phyloP scores from a whole-genome alignment of 2,329 filamentous ascomycete genomes.

The Xylariomycetidae sp. region DNA sequence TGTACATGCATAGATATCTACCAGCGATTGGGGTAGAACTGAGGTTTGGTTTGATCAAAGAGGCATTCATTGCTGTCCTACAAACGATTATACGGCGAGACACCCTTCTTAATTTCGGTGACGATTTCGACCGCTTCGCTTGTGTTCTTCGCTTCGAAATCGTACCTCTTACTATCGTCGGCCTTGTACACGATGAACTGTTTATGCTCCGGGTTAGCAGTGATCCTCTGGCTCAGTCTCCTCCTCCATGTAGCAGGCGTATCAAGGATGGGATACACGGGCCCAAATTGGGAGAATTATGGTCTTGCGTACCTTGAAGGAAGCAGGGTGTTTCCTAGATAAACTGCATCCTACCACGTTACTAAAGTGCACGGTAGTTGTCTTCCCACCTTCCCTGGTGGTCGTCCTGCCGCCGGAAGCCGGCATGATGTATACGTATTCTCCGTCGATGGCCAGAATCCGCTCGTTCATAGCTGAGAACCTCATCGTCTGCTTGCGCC shows the following conservation, averaged over 20 bases:
- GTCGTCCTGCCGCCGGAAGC: slow-evolving; percentile 61
- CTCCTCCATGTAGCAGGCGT: too few species aligned
- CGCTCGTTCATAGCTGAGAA: slow-evolving; percentile 73
- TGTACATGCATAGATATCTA: too few species aligned
- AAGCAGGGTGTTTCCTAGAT: slow-evolving; percentile 71
- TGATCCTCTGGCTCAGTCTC: too few species aligned
- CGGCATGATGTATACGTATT: slow-evolving; percentile 83
- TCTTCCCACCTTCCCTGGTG: slow-evolving; percentile 63
- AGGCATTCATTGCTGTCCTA: slow-evolving; percentile 6
- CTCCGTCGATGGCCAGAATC: slow-evolving; percentile 74
- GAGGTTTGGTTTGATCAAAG: background rate
- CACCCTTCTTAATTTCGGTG: slow-evolving; percentile 70
- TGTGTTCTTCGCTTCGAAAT: slow-evolving; percentile 72
- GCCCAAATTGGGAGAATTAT: too few species aligned
- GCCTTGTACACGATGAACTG: slow-evolving; percentile 69
- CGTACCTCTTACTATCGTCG: slow-evolving; percentile 74
- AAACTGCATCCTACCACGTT: slow-evolving; percentile 81
- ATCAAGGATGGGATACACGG: background rate
- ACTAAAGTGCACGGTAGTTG: slow-evolving; percentile 76
- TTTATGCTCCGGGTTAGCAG: slow-evolving; percentile 2
- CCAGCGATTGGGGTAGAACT: too few species aligned
- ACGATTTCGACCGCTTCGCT: slow-evolving; percentile 78
- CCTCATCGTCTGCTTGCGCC: slow-evolving; percentile 77
- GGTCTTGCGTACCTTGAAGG: slow-evolving; percentile 67
- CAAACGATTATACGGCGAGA: slow-evolving; percentile 49